Base-by-base conservation (phyloP, 2,329 filamentous ascomycete genomes). In the Talaromyces sp. region DNA sequence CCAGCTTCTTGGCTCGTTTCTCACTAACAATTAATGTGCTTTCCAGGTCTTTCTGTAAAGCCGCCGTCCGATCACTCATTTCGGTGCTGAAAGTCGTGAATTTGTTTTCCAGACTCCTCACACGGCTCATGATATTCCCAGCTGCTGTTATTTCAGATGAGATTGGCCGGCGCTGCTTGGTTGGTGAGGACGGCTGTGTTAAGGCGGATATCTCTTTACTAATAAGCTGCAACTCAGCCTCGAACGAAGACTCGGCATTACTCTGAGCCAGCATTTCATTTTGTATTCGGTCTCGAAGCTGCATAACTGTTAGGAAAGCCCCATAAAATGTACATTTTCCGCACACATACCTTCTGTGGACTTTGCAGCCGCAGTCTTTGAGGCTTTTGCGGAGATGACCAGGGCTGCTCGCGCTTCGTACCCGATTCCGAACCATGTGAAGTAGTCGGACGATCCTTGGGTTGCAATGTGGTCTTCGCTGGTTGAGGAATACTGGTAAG, bases 191-290 rank as follows among this genome's bases (percentile, higher is more conserved):
- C 46, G 65, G 63, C 27, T 69, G 71, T 55, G 67, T 74, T 63
- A 79, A 67, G 29, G 71, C 71, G 49, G 86, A 86, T 78, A 96
- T 85, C 72, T 97, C 92, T 61, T 91, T 86, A 0, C 89, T 85
- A 67, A 97, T 93, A 64, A 89, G 88, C 56, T 85, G 85, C 9
- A 97, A 80, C 71, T 97, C 93, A 4, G 86, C 84, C 71, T 89
- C 86, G 14, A 97, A 76, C 3, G 83, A 83, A 2, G 83, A 81
- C 63, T 93, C 90, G 0, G 88, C 86, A 9, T 87, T 85, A 5
- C 86, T 85, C 17, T 93, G 85, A 0, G 87, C 84, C 59, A 84
- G 86, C 74, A 92, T 91, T 72, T 96, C 92, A 54, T 85, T 87
- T 68, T 93, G 89, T 0, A 97, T 81, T 35, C 93, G 88, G 76